These are phyloP conservation scores for Neurospora intermedia DNA, from an alignment of 495 filamentous ascomycete genomes.

Conservation along the genomic window DNA sequence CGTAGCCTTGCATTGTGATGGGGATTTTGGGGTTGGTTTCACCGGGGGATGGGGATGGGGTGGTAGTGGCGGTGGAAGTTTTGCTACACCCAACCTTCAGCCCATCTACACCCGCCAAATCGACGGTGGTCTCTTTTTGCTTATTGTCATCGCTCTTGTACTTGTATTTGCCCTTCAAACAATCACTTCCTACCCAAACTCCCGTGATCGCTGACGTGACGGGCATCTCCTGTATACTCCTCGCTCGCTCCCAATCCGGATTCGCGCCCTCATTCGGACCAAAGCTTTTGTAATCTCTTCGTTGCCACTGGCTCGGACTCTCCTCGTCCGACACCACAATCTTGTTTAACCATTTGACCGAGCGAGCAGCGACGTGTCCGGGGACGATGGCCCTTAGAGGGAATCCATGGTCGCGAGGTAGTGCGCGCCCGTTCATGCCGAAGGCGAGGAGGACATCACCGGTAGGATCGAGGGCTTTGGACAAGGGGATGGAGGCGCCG, in stretches of 20 bases:
- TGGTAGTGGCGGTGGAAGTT: background rate
- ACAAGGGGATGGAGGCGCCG: conserved; percentile 47
- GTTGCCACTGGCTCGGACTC: conserved; percentile 47
- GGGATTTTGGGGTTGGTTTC: conserved; percentile 9
- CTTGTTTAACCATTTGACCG: conserved; percentile 55
- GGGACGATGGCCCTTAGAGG: conserved; percentile 51
- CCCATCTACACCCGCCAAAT: conserved; percentile 9
- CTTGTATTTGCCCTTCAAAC: conserved; percentile 6
- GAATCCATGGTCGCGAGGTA: conserved; percentile 48
- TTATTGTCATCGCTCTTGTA: background rate
- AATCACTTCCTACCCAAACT: conserved; percentile 41
- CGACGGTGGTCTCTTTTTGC: background rate
- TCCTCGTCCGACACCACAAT: conserved; percentile 50
- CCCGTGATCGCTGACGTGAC: conserved; percentile 43
- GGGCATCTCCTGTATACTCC: conserved; percentile 50
- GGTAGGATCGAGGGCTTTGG: conserved; percentile 39
- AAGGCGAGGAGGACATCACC: conserved; percentile 54
- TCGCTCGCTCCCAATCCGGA: conserved; percentile 43
- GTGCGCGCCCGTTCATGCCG: conserved; percentile 46
- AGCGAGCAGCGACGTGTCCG: conserved; percentile 49
- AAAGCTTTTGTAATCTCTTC: conserved; percentile 53
- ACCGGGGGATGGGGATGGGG: background rate
- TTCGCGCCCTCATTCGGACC: conserved; percentile 45
- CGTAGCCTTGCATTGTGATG: conserved; percentile 42
- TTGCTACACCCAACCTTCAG: conserved; percentile 12